Evolutionary conservation across 352 stramenopile genomes (phyloP), one percentile per base, ranked within the genome.

Genomic region (Pythium aquatile): DNA sequence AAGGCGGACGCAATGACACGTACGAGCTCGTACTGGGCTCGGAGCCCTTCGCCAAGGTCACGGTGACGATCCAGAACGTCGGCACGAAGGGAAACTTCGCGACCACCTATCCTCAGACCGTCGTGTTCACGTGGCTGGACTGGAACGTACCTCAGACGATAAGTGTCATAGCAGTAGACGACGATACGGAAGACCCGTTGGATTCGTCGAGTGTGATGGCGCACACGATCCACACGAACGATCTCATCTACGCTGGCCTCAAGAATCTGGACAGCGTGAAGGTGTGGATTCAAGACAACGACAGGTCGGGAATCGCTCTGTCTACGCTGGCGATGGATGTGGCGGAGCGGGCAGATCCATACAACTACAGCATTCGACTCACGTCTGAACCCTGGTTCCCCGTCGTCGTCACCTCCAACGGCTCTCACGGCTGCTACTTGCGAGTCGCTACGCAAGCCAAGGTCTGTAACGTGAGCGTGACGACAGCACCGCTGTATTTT

Each of bases 1-100:
- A 91, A 61, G 82, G 75, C 1, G 76, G 77, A 0, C 49, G 32
- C 1, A 66, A 61, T 0, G 84, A 90, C 20, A 56, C 65, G 17
- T 93, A 91, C 54, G 62, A 73, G 6, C 61, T 93, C 17, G 76
- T 90, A 5, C 55, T 93, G 1, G 53, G 62, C 2, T 73, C 84
- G 0, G 84, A 93, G 44, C 84, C 84, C 0, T 93, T 91, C 28
- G 76, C 82, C 0, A 91, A 90, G 40, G 79, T 93, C 29, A 83
- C 68, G 0, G 68, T 90, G 4, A 33, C 20, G 10, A 57, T 90
- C 40, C 73, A 72, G 1, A 90, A 90, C 35, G 49, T 90, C 0
- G 82, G 68, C 0, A 75, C 62, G 1, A 72, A 81, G 5, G 84
- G 82, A 11, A 83, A 88, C 47, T 69, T 75, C 1, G 78, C 74